A percentile compares a stretch with the other conserved stretches of the same genome.
These are phyloP conservation scores for Neurospora sp. DNA, from an alignment of 495 filamentous ascomycete species.

Conservation along the genomic window DNA sequence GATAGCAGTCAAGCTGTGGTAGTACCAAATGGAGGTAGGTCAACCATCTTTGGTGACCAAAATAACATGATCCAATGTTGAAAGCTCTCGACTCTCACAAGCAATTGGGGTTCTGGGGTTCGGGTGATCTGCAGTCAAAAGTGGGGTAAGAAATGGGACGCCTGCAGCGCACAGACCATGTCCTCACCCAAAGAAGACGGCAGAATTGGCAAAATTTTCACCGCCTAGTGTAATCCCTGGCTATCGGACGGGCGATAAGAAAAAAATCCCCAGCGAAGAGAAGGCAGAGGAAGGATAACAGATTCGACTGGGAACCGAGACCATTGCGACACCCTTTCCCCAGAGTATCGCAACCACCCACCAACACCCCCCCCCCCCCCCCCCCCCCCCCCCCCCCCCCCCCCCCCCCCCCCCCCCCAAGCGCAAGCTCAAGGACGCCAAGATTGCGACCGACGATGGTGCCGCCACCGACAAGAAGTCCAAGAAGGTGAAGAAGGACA, in stretches of 20 bases:
- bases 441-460: constrained; percentile 18
- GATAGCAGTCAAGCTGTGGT: too few relatives aligned
- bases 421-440: constrained; percentile 35
- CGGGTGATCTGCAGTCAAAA: neutral
- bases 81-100: neutral
- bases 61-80: neutral
- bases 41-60: neutral
- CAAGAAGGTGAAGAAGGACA: constrained; percentile 19
- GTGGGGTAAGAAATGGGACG: neutral
- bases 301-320: neutral
- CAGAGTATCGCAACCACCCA: constrained; percentile 6
- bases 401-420: constrained; percentile 1
- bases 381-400: too few relatives aligned
- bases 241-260: neutral
- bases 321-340: neutral
- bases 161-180: neutral
- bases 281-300: neutral
- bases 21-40: too few relatives aligned
- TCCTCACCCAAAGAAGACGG: neutral
- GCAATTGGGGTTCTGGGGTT: neutral
- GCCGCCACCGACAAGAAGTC: constrained; percentile 16
- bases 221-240: neutral
- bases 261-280: neutral
- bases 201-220: neutral
- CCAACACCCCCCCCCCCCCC: neutral